Conservation (phyloP, 345 rosid genomes). For the Camelina hispida region DNA sequence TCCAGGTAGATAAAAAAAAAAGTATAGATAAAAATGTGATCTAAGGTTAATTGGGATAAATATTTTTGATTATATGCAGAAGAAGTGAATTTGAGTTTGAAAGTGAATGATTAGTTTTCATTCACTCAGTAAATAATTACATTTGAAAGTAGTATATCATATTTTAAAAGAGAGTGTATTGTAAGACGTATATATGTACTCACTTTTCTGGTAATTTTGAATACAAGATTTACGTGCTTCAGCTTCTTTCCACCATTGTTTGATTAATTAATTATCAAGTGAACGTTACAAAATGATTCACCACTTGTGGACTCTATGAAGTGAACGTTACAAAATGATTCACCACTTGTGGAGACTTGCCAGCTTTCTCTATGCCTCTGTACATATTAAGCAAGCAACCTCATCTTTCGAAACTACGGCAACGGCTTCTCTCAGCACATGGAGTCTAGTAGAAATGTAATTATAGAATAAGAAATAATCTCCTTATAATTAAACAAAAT, state of each 20-base stretch:
- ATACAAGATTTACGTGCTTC: no score
- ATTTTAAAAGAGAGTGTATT: no score
- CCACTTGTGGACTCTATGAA: not conserved
- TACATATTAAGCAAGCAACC: not conserved
- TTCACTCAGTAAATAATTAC: not conserved
- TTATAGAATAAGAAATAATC: slow-evolving; percentile 55
- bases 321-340: no score
- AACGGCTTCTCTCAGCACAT: slow-evolving; percentile 33
- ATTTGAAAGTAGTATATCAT: no score
- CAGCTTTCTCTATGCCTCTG: not conserved
- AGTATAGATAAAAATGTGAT: not conserved
- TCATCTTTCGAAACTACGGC: not conserved
- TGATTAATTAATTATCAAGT: no score
- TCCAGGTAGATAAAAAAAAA: not conserved
- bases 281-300: not conserved
- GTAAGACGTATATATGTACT: no score
- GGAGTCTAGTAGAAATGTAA: slow-evolving; percentile 48
- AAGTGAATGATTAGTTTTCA: not conserved
- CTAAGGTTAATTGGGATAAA: not conserved
- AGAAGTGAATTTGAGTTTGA: not conserved
- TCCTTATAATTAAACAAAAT: slow-evolving; percentile 47
- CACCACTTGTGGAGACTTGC: not conserved
- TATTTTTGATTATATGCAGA: not conserved
- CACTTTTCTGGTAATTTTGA: no score
- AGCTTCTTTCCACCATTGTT: no score